Evolutionary conservation across 164 flowering plant genomes (phyloP).

Genomic region (Stephania japonica): DNA sequence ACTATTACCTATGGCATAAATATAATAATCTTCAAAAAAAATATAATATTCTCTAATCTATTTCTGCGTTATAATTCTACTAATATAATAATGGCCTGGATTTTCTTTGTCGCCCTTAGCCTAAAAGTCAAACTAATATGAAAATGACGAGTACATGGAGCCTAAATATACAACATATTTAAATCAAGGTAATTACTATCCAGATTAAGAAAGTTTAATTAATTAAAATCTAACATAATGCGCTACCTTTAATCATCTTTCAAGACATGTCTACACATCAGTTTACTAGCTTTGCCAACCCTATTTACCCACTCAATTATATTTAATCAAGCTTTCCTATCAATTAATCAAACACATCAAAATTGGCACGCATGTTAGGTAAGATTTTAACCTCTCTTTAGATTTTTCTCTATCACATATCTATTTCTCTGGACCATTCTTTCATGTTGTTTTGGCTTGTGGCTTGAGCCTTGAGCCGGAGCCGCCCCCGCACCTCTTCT

Average conservation of each 20-base stretch:
- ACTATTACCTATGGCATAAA: too few relatives aligned
- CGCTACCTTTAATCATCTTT: background rate
- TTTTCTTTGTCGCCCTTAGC: background rate
- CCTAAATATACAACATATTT: background rate
- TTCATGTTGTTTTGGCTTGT: background rate
- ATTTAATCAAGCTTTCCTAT: background rate
- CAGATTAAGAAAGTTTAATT: background rate
- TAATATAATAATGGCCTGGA: background rate
- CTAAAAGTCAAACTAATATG: background rate
- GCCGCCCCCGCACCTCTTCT: background rate
- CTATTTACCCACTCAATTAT: background rate
- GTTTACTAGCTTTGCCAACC: background rate
- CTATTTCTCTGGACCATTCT: background rate
- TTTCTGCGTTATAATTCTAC: background rate
- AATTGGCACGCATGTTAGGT: background rate
- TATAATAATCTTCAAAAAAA: too few relatives aligned
- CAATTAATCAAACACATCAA: background rate
- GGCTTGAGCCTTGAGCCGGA: background rate
- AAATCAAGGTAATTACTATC: background rate
- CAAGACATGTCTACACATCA: background rate
- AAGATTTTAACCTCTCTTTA: background rate
- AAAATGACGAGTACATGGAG: background rate
- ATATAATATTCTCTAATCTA: too few relatives aligned
- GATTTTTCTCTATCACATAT: background rate
- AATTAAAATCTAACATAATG: background rate